Percentiles rank a stretch among this genome's conserved stretches.
Evolutionary conservation across 2,329 filamentous ascomycete species (phyloP).

Genomic region (Diaporthe ilicicola): DNA sequence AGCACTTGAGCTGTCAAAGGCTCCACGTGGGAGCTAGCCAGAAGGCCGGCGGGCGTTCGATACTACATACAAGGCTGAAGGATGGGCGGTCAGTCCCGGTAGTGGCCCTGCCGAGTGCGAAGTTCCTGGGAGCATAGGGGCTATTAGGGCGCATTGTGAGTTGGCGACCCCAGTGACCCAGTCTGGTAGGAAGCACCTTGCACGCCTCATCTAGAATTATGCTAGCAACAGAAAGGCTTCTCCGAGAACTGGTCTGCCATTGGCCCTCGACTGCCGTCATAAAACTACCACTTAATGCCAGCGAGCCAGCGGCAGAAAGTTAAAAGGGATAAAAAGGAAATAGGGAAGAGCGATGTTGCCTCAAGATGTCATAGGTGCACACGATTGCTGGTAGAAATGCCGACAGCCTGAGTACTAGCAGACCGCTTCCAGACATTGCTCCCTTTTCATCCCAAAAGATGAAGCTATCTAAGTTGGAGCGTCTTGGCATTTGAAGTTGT

Average conservation of each 20-base stretch:
- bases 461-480: neutral
- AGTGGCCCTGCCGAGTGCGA: neutral
- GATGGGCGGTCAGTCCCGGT: conserved; percentile 10
- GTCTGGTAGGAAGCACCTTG: conserved; percentile 5
- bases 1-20: neutral
- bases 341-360: neutral
- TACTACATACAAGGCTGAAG: conserved; percentile 4
- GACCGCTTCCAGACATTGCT: neutral
- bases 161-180: conserved; percentile 15
- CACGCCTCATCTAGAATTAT: neutral
- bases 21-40: neutral
- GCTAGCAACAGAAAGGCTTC: neutral
- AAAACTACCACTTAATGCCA: conserved; percentile 11
- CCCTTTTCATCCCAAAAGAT: conserved; percentile 3
- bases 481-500: conserved; percentile 13
- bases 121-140: conserved; percentile 1
- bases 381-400: neutral
- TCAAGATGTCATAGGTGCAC: neutral
- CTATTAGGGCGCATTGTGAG: conserved; percentile 10
- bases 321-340: neutral
- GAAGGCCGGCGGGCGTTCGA: conserved; percentile 4
- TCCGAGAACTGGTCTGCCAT: neutral
- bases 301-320: neutral
- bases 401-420: neutral
- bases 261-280: neutral